Conservation (phyloP, 1,139 yeast species). For the Debaryomyces sp. region DNA sequence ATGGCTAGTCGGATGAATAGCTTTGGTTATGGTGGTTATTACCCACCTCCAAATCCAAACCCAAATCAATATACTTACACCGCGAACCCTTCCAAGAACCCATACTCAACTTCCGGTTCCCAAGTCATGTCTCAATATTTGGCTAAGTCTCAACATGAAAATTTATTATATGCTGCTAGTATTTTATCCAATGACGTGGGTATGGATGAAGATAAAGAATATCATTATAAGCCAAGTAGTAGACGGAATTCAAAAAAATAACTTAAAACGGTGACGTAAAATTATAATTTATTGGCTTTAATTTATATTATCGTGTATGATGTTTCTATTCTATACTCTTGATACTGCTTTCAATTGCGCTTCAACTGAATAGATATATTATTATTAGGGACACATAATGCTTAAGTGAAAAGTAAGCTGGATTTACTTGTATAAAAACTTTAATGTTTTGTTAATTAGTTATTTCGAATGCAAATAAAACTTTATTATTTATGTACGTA, state of each 20-base stretch:
- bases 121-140: slow-evolving; percentile 79
- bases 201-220: slow-evolving; percentile 12
- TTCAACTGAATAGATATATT: neutral
- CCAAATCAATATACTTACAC: slow-evolving; percentile 5
- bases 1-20: slow-evolving; percentile 1
- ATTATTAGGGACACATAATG: neutral
- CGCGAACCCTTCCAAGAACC: slow-evolving; percentile 11
- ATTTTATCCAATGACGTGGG: slow-evolving; percentile 22
- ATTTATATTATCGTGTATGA: neutral
- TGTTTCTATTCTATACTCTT: neutral
- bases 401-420: slow-evolving; percentile 3
- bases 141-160: slow-evolving; percentile 69
- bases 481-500: neutral
- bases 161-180: slow-evolving; percentile 57
- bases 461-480: slow-evolving; percentile 1
- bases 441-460: neutral
- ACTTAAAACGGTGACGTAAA: neutral
- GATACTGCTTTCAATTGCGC: neutral
- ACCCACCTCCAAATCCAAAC: slow-evolving; percentile 6
- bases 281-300: neutral
- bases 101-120: slow-evolving; percentile 57
- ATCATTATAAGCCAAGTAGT: neutral
- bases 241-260: slow-evolving; percentile 5
- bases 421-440: slow-evolving; percentile 4
- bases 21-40: slow-evolving; percentile 5